Percentiles rank a stretch among this genome's conserved stretches.
Evolutionary conservation across 345 rosid genomes (phyloP).

Genomic region (Sonneratia alba): DNA sequence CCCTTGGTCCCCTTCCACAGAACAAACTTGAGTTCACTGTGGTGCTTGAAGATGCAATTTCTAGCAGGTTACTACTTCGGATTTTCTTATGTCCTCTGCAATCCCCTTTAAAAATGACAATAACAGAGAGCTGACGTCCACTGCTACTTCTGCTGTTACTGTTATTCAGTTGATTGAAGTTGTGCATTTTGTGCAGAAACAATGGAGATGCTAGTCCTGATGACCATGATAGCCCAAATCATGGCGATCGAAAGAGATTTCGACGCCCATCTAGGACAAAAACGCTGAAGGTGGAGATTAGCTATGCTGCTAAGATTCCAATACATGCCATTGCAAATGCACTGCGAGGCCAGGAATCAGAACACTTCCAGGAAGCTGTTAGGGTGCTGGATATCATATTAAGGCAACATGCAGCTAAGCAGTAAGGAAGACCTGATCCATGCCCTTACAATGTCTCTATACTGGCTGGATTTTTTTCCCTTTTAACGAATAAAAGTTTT

Average conservation of each 20-base stretch:
- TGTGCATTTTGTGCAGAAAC: constrained; percentile 22
- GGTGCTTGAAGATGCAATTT: constrained; percentile 54
- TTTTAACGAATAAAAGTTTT: neutral
- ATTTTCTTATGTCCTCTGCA: neutral
- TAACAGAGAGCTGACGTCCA: neutral
- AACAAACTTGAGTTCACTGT: constrained; percentile 70
- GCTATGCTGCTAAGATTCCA: constrained; percentile 72
- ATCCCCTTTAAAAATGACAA: neutral
- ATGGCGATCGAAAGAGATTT: constrained; percentile 52
- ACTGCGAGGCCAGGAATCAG: constrained; percentile 65
- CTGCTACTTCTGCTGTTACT: neutral
- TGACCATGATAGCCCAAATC: constrained; percentile 36
- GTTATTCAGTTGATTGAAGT: neutral
- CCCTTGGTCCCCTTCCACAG: constrained; percentile 66
- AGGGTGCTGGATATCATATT: constrained; percentile 75
- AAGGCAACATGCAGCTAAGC: constrained; percentile 86
- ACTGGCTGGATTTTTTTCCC: neutral
- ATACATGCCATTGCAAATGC: constrained; percentile 80
- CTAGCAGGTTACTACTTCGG: constrained; percentile 38
- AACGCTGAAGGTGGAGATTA: constrained; percentile 54
- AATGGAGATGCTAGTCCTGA: constrained; percentile 47
- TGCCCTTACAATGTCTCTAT: neutral
- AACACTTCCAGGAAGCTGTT: constrained; percentile 61
- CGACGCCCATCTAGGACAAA: constrained; percentile 49
- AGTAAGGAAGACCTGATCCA: constrained; percentile 30